Base-by-base conservation (phyloP, 768 basidiomycete genomes). In the Podaxis rugospora region DNA sequence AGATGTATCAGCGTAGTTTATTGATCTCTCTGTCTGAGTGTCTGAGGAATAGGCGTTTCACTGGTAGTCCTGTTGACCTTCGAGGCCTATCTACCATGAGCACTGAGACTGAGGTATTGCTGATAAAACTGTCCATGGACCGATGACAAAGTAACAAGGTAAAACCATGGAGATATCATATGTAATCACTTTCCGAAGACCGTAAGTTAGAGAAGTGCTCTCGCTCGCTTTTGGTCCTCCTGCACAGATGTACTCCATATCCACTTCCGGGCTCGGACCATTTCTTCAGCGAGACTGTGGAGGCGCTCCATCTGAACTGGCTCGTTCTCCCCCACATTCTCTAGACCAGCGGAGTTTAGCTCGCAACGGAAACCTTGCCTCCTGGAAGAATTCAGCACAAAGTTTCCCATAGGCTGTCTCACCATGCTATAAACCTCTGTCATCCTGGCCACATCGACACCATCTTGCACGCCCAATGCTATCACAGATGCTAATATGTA, bases 401-500 rank as follows among this genome's bases (percentile, higher is more conserved):
- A 68, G 28, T 72, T 67, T 13, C 72, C 66, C 55, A 74, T 77
- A 6, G 78, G 78, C 21, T 76, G 73, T 23, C 78, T 72, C 10
- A 80, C 47, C 7, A 67, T 64, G 61, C 74, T 72, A 55, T 78
- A 70, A 10, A 65, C 44, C 5, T 63, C 35, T 9, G 57, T 56
- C 9, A 66, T 52, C 18, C 44, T 18, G 0, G 56, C 74, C 18
- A 75, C 66, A 3, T 62, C 66, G 11, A 76, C 66, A 2, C 70
- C 70, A 27, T 60, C 66, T 9, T 70, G 67, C 27, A 73, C 18
- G 3, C 40, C 51, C 32, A 27, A 16, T 5, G 40, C 16, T 51
- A 70, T 37, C 37, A 69, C 63, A 49, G 63, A 50, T 10, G 68
- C 72, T n/a, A 74, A 66, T 16, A 74, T 65, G 44, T 71, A 74